Evolutionary conservation across 192 early-diverging fungal species (phyloP).

Genomic region (Phycomyces blakesleeanus): DNA sequence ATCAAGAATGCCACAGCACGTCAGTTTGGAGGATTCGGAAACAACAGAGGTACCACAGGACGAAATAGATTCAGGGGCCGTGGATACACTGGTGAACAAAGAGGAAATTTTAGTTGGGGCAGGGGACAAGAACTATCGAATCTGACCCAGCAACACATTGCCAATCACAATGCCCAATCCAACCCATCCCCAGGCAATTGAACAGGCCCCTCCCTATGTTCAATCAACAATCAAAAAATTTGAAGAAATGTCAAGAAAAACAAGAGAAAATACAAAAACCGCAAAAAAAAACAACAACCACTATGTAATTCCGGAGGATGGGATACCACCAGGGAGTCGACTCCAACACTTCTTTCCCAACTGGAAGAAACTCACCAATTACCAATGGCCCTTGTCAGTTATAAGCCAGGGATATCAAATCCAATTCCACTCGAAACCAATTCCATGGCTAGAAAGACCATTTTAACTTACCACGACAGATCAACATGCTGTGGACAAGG

Average conservation of each 20-base stretch:
- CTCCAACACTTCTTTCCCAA: neutral
- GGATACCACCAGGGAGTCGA: slow-evolving; percentile 7
- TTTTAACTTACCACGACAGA: neutral
- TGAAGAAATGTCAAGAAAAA: neutral
- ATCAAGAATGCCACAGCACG: too few relatives aligned
- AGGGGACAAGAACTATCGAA: too few relatives aligned
- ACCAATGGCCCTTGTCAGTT: slow-evolving; percentile 1
- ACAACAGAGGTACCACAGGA: too few relatives aligned
- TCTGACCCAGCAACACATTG: too few relatives aligned
- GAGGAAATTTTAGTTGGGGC: too few relatives aligned
- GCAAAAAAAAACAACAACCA: neutral
- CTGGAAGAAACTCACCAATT: neutral
- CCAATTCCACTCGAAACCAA: neutral
- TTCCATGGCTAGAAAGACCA: neutral
- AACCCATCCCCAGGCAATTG: too few relatives aligned
- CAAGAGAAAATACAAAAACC: neutral
- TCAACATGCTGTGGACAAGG: neutral
- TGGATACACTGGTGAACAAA: too few relatives aligned
- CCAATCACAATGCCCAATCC: too few relatives aligned
- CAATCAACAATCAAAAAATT: too few relatives aligned
- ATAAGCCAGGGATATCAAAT: neutral
- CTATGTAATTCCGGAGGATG: neutral
- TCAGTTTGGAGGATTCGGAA: too few relatives aligned
- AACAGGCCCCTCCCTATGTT: too few relatives aligned
- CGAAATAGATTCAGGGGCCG: too few relatives aligned